phyloP scores from a whole-genome alignment of 192 early-diverging fungal species.

The Chytriomyces hyalinus region DNA sequence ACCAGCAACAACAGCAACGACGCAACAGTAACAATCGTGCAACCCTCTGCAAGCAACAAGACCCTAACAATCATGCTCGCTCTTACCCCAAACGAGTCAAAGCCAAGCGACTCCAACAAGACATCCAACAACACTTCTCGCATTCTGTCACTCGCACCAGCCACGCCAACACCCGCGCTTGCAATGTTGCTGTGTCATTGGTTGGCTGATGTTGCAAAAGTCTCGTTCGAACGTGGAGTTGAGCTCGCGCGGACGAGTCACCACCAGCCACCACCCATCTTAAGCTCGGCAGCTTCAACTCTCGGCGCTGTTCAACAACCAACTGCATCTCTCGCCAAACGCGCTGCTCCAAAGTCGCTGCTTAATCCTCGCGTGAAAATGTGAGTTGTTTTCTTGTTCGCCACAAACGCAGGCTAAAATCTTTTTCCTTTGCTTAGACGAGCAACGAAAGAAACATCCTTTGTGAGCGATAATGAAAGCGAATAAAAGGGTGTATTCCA shows the following conservation, averaged over 20 bases:
- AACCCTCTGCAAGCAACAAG: not conserved
- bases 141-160: not conserved
- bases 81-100: not conserved
- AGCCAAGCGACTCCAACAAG: not conserved
- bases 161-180: not conserved
- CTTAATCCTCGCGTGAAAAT: conserved; percentile 18
- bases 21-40: not conserved
- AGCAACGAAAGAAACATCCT: not conserved
- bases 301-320: not conserved
- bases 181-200: not conserved
- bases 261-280: too few species aligned
- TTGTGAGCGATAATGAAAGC: conserved; percentile 13
- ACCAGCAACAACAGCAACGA: not conserved
- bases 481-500: not conserved
- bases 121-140: too few species aligned
- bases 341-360: not conserved
- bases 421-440: not conserved
- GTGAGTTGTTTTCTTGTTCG: not conserved
- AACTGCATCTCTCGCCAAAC: not conserved
- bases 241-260: too few species aligned
- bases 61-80: not conserved
- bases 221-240: too few species aligned
- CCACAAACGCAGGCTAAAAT: too few species aligned
- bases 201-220: too few species aligned
- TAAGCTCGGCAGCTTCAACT: too few species aligned